Percentiles rank a stretch among this genome's conserved stretches.
phyloP scores from a whole-genome alignment of 2,329 filamentous ascomycete genomes.

The Rhynchosporium secalis region DNA sequence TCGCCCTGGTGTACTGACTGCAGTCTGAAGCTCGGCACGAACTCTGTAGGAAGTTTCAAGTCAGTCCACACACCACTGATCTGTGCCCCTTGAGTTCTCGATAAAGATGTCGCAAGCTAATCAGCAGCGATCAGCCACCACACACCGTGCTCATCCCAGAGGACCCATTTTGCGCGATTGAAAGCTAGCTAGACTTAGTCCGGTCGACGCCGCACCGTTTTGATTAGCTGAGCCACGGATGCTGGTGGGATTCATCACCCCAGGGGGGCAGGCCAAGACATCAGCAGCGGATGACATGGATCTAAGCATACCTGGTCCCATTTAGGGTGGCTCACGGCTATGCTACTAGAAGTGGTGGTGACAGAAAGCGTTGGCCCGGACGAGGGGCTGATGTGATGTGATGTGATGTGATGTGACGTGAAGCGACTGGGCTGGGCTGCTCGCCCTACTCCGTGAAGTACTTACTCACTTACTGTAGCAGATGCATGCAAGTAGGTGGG shows the following conservation, averaged over 20 bases:
- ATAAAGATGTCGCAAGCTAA: constrained; percentile 8
- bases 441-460: background rate
- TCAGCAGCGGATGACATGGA: constrained; percentile 5
- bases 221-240: background rate
- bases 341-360: background rate
- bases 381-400: background rate
- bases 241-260: constrained; percentile 9
- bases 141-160: constrained; percentile 11
- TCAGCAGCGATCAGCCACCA: constrained; percentile 6
- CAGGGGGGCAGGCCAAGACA: background rate
- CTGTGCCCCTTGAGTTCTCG: constrained; percentile 1
- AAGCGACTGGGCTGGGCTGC: background rate
- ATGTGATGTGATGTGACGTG: too few species aligned
- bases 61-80: constrained; percentile 1
- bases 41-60: constrained; percentile 11
- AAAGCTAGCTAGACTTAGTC: background rate
- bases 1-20: too few species aligned
- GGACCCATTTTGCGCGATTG: constrained; percentile 4
- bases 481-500: too few species aligned
- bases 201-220: constrained; percentile 2
- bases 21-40: too few species aligned
- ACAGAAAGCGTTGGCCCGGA: constrained; percentile 12
- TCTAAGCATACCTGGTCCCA: constrained; percentile 4
- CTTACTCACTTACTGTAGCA: background rate
- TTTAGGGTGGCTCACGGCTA: constrained; percentile 9